Conservation (phyloP, 2,329 filamentous ascomycete genomes). For the Trichoderma aggressivum region DNA sequence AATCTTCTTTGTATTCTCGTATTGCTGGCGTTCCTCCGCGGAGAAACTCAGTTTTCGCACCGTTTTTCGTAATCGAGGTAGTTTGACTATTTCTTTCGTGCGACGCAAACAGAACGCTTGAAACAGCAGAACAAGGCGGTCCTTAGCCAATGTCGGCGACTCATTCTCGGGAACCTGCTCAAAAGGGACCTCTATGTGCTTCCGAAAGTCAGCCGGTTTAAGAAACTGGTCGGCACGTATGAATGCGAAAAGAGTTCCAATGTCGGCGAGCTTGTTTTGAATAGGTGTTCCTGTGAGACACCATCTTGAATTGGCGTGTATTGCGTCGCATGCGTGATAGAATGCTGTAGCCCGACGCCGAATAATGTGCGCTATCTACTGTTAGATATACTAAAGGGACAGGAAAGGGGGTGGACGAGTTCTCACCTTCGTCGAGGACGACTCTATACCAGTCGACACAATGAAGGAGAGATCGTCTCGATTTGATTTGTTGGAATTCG, state of each 20-base stretch:
- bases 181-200: conserved; percentile 42
- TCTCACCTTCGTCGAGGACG: conserved; percentile 45
- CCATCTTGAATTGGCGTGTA: conserved; percentile 47
- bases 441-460: conserved; percentile 41
- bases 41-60: conserved; percentile 9
- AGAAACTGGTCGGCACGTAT: conserved; percentile 42
- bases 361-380: conserved; percentile 46
- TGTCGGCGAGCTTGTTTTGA: conserved; percentile 51
- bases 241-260: conserved; percentile 50
- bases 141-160: conserved; percentile 23
- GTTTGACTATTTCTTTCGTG: conserved; percentile 38
- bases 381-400: too few species aligned
- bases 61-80: conserved; percentile 28
- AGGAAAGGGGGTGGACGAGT: background rate
- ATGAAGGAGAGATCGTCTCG: conserved; percentile 25
- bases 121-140: conserved; percentile 34
- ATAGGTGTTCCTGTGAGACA: conserved; percentile 53
- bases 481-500: conserved; percentile 27
- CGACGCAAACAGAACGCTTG: conserved; percentile 41
- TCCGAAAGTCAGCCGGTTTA: conserved; percentile 39
- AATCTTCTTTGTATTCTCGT: conserved; percentile 34
- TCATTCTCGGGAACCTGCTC: conserved; percentile 22
- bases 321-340: conserved; percentile 39
- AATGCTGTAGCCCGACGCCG: conserved; percentile 45
- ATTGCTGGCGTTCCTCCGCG: conserved; percentile 26